phyloP scores from a whole-genome alignment of 2,329 filamentous ascomycete genomes.

The Arthroderma sp. region DNA sequence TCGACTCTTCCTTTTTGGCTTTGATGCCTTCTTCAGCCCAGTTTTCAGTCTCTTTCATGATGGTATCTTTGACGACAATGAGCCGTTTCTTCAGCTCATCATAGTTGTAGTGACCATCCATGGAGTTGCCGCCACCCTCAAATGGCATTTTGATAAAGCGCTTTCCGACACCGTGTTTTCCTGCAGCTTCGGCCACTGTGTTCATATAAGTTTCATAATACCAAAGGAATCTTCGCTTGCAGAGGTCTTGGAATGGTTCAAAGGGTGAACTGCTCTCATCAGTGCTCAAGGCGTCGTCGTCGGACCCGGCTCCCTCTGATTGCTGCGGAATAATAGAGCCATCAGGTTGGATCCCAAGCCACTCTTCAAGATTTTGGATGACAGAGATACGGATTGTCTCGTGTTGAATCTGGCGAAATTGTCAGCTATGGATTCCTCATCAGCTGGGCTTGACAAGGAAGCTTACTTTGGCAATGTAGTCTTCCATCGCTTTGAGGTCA shows the following conservation, averaged over 20 bases:
- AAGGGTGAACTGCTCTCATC: slow-evolving; percentile 48
- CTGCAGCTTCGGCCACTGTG: slow-evolving; percentile 50
- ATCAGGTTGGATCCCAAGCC: slow-evolving; percentile 51
- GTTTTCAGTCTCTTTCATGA: slow-evolving; percentile 55
- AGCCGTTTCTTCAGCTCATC: slow-evolving; percentile 57
- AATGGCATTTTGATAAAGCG: slow-evolving; percentile 77
- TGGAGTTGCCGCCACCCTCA: slow-evolving; percentile 60
- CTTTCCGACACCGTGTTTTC: slow-evolving; percentile 49
- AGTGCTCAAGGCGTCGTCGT: slow-evolving; percentile 17
- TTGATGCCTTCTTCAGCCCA: slow-evolving; percentile 61
- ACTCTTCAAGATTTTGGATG: slow-evolving; percentile 70
- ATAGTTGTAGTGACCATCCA: slow-evolving; percentile 82
- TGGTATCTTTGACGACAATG: slow-evolving; percentile 50
- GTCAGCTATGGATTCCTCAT: not conserved
- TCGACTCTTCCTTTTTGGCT: slow-evolving; percentile 51
- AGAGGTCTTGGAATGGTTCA: slow-evolving; percentile 79
- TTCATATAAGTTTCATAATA: slow-evolving; percentile 80
- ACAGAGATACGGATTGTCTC: slow-evolving; percentile 79
- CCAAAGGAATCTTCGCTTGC: slow-evolving; percentile 88
- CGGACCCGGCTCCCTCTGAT: slow-evolving; percentile 25
- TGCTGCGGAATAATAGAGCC: slow-evolving; percentile 29
- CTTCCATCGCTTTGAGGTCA: slow-evolving; percentile 60
- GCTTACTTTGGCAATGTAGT: slow-evolving; percentile 65
- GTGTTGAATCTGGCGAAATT: slow-evolving; percentile 58
- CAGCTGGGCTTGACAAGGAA: not conserved